phyloP scores from a whole-genome alignment of 140 eudicot genomes.

The Ambrosia hybrid region DNA sequence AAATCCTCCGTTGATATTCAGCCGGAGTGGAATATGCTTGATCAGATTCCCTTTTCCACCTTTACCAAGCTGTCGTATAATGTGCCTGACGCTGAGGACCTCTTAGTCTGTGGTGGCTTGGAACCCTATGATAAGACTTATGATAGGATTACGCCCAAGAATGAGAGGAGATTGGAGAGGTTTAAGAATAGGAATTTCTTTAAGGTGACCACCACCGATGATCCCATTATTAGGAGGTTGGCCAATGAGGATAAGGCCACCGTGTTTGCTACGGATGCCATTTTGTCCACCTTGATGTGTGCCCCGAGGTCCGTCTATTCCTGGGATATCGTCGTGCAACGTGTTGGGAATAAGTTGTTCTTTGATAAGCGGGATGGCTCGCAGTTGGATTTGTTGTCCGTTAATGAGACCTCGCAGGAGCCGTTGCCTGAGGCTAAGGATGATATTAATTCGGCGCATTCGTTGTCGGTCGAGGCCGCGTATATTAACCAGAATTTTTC shows the following conservation, averaged over 20 bases:
- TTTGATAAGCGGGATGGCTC: slow-evolving; percentile 91
- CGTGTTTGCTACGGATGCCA: slow-evolving; percentile 23
- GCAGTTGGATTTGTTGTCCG: slow-evolving; percentile 73
- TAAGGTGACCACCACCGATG: slow-evolving; percentile 31
- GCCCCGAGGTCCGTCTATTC: slow-evolving; percentile 32
- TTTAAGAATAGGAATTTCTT: slow-evolving; percentile 32
- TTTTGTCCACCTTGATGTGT: slow-evolving; percentile 30
- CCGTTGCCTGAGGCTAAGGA: slow-evolving; percentile 84
- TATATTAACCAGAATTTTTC: slow-evolving; percentile 85
- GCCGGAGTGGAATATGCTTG: slow-evolving; percentile 37
- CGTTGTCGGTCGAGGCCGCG: slow-evolving; percentile 80
- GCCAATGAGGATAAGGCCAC: slow-evolving; percentile 33
- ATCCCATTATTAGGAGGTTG: slow-evolving; percentile 29
- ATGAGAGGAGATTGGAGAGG: slow-evolving; percentile 27
- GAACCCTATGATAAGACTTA: slow-evolving; percentile 27
- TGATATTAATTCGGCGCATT: slow-evolving; percentile 80
- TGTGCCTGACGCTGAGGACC: slow-evolving; percentile 30
- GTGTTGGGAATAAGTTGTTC: slow-evolving; percentile 85
- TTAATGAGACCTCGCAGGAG: slow-evolving; percentile 85
- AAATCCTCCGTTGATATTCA: slow-evolving; percentile 33
- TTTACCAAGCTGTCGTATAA: slow-evolving; percentile 25
- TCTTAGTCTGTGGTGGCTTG: slow-evolving; percentile 16
- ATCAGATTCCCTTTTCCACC: slow-evolving; percentile 32
- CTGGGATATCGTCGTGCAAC: slow-evolving; percentile 75
- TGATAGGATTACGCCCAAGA: slow-evolving; percentile 27